Evolutionary conservation across 306 rosid genomes (phyloP), one percentile per base, ranked within the genome.

Genomic region (Medicago arabica): DNA sequence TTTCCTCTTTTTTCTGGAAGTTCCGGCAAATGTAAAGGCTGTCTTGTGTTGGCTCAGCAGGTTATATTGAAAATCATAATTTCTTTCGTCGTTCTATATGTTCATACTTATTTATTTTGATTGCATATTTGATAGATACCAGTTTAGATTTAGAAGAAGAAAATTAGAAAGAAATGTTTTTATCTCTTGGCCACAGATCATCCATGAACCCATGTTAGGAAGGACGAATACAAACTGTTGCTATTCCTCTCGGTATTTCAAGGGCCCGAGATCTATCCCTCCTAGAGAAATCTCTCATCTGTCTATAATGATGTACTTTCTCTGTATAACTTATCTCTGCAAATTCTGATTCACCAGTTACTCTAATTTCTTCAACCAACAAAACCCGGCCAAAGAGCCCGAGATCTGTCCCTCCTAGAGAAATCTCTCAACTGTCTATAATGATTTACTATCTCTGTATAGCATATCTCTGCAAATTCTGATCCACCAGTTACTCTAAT

Each of bases 41-140:
- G 88, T 50, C 78, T 92, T 62, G 97, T 96, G 78, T 41, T 96
- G 80, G 99, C 98, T 55, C 99, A 92, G 63, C 99, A 96, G 99
- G 99, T 96, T 85, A 75, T 47, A 38, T 69, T 62, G 5, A 59
- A 61, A 58, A 72, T 67, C 10, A 61, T 31, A 55, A 73, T 77
- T 76, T 25, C 40, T 68, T 76, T 78, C 57, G 21, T 69, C 17
- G 18, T 51, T 79, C 71, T 69, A 59, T 68, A n/a, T 74, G 68
- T 60, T 62, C 25, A 19, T 73, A 66, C 64, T 71, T 57, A 7
- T 28, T 79, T 73, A 44, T 67, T 74, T 31, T 43, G 61, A 69
- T 54, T 46, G 36, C 75, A 36, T 31, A 23, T 34, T 21, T 60
- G 23, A 44, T 44, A 67, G 36, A 40, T 23, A 43, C 68, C n/a